Evolutionary conservation across 2,329 filamentous ascomycete species (phyloP).

Genomic region (Colletotrichum viniferum): DNA sequence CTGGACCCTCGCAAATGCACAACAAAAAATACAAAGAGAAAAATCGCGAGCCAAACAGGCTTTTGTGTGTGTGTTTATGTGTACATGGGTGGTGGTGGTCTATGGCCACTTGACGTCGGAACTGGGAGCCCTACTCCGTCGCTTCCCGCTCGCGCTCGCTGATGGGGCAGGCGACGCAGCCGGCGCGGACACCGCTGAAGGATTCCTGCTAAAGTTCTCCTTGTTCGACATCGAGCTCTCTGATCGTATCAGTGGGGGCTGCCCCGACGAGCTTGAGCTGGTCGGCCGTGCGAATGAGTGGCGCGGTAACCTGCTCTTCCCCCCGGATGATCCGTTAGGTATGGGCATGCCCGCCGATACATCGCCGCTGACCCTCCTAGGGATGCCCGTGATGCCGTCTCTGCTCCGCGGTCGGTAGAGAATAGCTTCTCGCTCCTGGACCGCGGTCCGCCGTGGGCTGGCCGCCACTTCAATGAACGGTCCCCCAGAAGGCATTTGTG

Average conservation of each 20-base stretch:
- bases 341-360: constrained; percentile 19
- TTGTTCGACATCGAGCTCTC: constrained; percentile 45
- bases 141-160: constrained; percentile 14
- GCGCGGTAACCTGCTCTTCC: constrained; percentile 44
- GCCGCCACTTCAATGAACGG: constrained; percentile 60
- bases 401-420: constrained; percentile 47
- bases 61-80: background rate
- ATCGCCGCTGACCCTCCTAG: constrained; percentile 48
- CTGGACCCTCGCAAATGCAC: background rate
- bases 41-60: background rate
- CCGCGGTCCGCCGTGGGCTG: constrained; percentile 43
- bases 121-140: constrained; percentile 22
- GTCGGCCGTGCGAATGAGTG: constrained; percentile 33
- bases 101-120: constrained; percentile 24
- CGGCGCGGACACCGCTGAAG: constrained; percentile 17
- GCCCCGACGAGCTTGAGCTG: constrained; percentile 25
- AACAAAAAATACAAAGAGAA: constrained; percentile 12
- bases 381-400: constrained; percentile 45
- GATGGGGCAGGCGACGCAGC: constrained; percentile 16
- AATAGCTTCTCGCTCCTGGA: constrained; percentile 44
- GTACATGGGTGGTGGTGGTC: background rate
- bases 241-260: constrained; percentile 35
- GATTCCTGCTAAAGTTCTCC: constrained; percentile 34
- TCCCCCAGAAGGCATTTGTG: constrained; percentile 36
- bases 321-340: constrained; percentile 17